Evolutionary conservation across 2,329 filamentous ascomycete genomes (phyloP).

Genomic region (Pyrenophora tritici-repentis): DNA sequence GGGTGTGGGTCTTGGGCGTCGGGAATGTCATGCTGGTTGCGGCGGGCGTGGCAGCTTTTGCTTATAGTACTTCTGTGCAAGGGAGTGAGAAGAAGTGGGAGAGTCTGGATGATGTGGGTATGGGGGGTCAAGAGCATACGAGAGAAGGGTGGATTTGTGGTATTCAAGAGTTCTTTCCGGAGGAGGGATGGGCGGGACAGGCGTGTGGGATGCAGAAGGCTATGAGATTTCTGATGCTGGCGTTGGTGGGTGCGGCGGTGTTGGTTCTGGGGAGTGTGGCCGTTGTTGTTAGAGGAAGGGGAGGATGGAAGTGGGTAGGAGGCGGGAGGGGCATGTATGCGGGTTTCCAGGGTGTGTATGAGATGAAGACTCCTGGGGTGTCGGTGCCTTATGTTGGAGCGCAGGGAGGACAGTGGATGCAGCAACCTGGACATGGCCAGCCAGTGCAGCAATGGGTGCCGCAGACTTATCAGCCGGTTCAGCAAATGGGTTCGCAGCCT

Average conservation of each 20-base stretch:
- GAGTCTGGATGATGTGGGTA: constrained; percentile 20
- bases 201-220: constrained; percentile 35
- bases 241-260: constrained; percentile 25
- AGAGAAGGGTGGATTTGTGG: constrained; percentile 38
- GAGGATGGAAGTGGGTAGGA: constrained; percentile 34
- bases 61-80: constrained; percentile 28
- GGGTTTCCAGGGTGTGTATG: constrained; percentile 33
- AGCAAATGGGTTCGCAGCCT: constrained; percentile 7
- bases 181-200: constrained; percentile 28
- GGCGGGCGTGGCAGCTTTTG: constrained; percentile 27
- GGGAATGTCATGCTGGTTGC: constrained; percentile 21
- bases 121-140: constrained; percentile 18
- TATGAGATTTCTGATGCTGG: constrained; percentile 31
- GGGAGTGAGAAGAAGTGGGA: constrained; percentile 21
- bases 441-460: constrained; percentile 9
- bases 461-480: neutral
- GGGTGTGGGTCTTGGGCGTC: constrained; percentile 34
- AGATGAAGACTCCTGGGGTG: constrained; percentile 20
- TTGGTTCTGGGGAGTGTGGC: constrained; percentile 25
- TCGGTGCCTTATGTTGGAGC: constrained; percentile 4
- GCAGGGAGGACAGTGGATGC: neutral
- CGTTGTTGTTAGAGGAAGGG: constrained; percentile 30
- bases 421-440: constrained; percentile 2
- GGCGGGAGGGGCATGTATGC: constrained; percentile 37
- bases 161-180: constrained; percentile 25